phyloP scores from a whole-genome alignment of 495 filamentous ascomycete genomes.

The Hypoxylon subgilvum region DNA sequence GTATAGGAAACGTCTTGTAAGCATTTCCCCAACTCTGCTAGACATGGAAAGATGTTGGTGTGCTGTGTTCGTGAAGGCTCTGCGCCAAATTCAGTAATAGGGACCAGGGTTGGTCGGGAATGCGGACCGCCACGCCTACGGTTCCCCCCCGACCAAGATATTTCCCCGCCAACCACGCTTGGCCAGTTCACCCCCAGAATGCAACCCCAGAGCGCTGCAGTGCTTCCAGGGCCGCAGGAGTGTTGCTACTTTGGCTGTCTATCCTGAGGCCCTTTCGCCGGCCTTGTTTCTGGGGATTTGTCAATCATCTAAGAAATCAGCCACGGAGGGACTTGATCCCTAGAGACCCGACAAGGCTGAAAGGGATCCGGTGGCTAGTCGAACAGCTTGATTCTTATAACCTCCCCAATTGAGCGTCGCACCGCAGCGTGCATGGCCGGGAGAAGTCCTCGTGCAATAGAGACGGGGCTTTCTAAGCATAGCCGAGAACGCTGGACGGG shows the following conservation, averaged over 20 bases:
- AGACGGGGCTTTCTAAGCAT: constrained; percentile 33
- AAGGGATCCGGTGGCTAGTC: constrained; percentile 35
- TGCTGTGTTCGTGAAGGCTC: constrained; percentile 10
- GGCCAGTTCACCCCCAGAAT: constrained; percentile 28
- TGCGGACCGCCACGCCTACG: constrained; percentile 40
- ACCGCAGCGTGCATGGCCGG: constrained; percentile 41
- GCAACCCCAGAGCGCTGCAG: constrained; percentile 27
- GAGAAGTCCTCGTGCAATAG: constrained; percentile 41
- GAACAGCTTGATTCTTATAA: constrained; percentile 18
- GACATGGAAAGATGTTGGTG: constrained; percentile 15
- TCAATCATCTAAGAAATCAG: constrained; percentile 40
- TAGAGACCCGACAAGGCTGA: constrained; percentile 42
- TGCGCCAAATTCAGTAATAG: constrained; percentile 32
- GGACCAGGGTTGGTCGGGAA: constrained; percentile 25
- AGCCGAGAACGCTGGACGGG: constrained; percentile 34
- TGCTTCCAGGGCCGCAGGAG: constrained; percentile 29
- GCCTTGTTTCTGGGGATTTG: constrained; percentile 28
- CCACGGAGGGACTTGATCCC: constrained; percentile 39
- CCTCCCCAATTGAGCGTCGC: constrained; percentile 34
- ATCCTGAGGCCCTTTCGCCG: constrained; percentile 14
- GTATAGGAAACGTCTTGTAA: constrained; percentile 26
- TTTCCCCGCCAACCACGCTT: constrained; percentile 42
- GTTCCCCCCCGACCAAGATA: constrained; percentile 38
- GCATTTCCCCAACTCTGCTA: constrained; percentile 23
- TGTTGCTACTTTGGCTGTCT: constrained; percentile 15